Evolutionary conservation across 495 filamentous ascomycete species (phyloP), one percentile per base, ranked within the genome.

Genomic region (Jackrogersella multiformis): DNA sequence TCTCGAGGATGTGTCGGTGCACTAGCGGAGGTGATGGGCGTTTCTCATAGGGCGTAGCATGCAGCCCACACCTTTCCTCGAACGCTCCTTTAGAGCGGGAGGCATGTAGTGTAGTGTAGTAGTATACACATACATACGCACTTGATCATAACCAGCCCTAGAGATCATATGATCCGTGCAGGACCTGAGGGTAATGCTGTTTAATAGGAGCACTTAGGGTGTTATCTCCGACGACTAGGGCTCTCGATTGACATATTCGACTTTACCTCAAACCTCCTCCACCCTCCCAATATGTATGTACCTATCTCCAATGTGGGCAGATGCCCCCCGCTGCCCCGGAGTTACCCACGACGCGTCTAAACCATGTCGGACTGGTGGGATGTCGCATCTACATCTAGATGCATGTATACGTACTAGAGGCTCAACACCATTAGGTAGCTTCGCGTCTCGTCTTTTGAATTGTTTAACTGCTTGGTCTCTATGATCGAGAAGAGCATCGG

Each of bases 281-380:
- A n/a, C n/a, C n/a, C n/a, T n/a, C n/a, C n/a, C 32, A 38, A 59
- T 35, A 16, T 13, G 20, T 39, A 2, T 44, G 16, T 15, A 16
- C 16, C 18, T 48, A 16, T 48, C 10, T 9, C 9, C 48, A 51
- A 49, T 26, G 49, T 56, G 66, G 65, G 54, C 54, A 68, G 65
- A 68, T 24, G 12, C 9, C 54, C n/a, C 66, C 66, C 66, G 66
- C 66, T 56, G 60, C 55, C 66, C 66, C 63, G 63, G 63, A 66
- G 56, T 60, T 66, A 69, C 55, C 66, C 66, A 69, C 26, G 66
- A 53, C 45, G 46, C 35, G 62, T 34, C 21, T 34, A 60, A n/a
- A 52, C 49, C 63, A 48, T 48, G 56, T 60, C 39, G 41, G 41
- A 34, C 4, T 60, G 48, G 63, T 68, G 59, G 65, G 65, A 68